Base-by-base conservation (phyloP, 1,284 basidiomycete species). In the Ceratobasidium sp. region DNA sequence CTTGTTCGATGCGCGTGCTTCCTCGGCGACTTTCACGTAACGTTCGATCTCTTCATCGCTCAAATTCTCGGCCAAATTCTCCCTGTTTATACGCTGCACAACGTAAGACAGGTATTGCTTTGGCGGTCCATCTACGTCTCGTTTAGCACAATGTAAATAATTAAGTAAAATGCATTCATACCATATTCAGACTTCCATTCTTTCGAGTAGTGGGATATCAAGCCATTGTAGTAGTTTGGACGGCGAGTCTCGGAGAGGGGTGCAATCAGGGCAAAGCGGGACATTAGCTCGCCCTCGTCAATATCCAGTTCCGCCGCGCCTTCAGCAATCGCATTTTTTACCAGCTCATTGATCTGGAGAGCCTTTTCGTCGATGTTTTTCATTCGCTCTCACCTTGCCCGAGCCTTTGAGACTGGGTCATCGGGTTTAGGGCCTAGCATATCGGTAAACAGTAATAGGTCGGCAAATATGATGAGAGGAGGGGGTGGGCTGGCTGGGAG, bases 161-260 rank as follows among this genome's bases (percentile, higher is more conserved):
- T 25, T 25, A 50, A 7, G 21, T 13, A 50, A 2, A 25, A 21
- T 14, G 14, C 23, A 44, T 39, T 57, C 29, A n/a, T n/a, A 57
- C 56, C 19, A 16, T 59, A 59, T 25, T 59, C 56, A 2, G 2
- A 1, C 27, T 46, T 44, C 56, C 39, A 59, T 21, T 21, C 21
- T 3, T 25, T 11, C 2, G 56, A 29, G 2, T 30, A 3, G 13
- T 59, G 41, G 14, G 56, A 19, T 16, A 59, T 23, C 6, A 59
- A 16, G 21, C 56, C 56, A 30, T 59, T 59, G 41, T 41, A 59
- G 41, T 41, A 59, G 21, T 29, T 25, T 16, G 56, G 41, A 7
- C 6, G 5, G 23, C 42, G 56, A 39, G 44, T 1, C 19, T 59
- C 56, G 6, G 13, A 39, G 1, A 46, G 5, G 25, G 56, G 56